Conservation (phyloP, 768 basidiomycete species). For the Suillus luteus region DNA sequence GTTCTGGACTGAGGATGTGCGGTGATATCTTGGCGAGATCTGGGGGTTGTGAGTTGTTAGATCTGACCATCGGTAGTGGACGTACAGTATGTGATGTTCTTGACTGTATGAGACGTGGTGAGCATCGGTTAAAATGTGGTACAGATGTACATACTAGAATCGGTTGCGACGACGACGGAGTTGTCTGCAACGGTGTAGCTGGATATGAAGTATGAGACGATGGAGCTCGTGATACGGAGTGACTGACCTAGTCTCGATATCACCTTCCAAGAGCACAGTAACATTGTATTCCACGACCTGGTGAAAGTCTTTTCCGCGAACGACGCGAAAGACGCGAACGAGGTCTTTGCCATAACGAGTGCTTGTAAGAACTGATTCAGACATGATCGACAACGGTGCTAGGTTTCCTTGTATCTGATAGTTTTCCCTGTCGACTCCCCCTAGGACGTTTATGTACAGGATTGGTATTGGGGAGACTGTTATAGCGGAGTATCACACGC, state of each 20-base stretch:
- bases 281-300: slow-evolving; percentile 86
- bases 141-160: slow-evolving; percentile 64
- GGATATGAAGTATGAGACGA: neutral
- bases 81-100: slow-evolving; percentile 68
- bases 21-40: slow-evolving; percentile 90
- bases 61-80: neutral
- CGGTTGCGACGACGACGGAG: slow-evolving; percentile 84
- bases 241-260: slow-evolving; percentile 69
- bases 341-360: slow-evolving; percentile 89
- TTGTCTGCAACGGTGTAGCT: slow-evolving; percentile 93
- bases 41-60: slow-evolving; percentile 24
- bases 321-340: slow-evolving; percentile 83
- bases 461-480: neutral
- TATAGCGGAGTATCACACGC: neutral
- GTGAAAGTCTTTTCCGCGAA: slow-evolving; percentile 68
- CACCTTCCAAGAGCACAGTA: slow-evolving; percentile 77
- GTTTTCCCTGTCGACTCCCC: too few relatives aligned
- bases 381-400: neutral
- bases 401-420: neutral
- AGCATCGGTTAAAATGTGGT: neutral
- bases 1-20: slow-evolving; percentile 78
- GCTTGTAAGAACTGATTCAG: slow-evolving; percentile 36
- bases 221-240: neutral
- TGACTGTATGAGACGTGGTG: slow-evolving; percentile 42
- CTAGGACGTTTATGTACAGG: too few relatives aligned